Base-by-base conservation (phyloP, 169 alveolate genomes). In the Eimeria sp. region DNA sequence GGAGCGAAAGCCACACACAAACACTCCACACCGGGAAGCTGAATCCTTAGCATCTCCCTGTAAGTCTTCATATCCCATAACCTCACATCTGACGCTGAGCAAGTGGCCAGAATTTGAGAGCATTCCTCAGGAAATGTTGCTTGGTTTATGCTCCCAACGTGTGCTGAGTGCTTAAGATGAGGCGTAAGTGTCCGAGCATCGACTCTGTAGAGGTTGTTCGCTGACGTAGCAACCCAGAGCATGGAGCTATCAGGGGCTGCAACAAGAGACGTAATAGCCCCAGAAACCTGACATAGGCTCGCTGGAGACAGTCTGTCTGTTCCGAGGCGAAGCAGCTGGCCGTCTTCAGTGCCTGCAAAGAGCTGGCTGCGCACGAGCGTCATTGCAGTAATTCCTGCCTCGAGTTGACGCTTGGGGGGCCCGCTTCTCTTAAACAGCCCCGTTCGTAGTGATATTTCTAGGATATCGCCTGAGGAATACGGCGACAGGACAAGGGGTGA, bases 301-400 rank as follows among this genome's bases (percentile, higher is more conserved):
- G 88, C 27, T 96, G 94, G 93, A 94, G 97, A 47, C 96, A 95
- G 94, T 92, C 92, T 83, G 58, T 87, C 82, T 14, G 96, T 89
- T 13, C 98, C 98, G 34, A 99, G 90, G 91, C 98, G 98, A 54
- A 99, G 99, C 75, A 98, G 75, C 30, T 98, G 95, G 40, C 99
- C 99, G 80, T 98, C 99, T 76, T 98, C 99, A 6, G 99, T 98
- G 16, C 99, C 99, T n/a, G 98, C 97, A 87, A 99, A 93, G 65
- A 99, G 94, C 89, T 98, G 99, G 51, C 99, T 98, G 58, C 98
- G 98, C 43, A 98, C 91, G 63, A 97, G 95, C 47, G 98, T 98
- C 54, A 98, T 97, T 82, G 98, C 96, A 65, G 98, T 98, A 72
- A 99, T 97, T 45, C 99, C 99, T 92, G 96, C 97, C 75, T 98